phyloP scores from a whole-genome alignment of 345 rosid species.

The Gossypioides kirkii region DNA sequence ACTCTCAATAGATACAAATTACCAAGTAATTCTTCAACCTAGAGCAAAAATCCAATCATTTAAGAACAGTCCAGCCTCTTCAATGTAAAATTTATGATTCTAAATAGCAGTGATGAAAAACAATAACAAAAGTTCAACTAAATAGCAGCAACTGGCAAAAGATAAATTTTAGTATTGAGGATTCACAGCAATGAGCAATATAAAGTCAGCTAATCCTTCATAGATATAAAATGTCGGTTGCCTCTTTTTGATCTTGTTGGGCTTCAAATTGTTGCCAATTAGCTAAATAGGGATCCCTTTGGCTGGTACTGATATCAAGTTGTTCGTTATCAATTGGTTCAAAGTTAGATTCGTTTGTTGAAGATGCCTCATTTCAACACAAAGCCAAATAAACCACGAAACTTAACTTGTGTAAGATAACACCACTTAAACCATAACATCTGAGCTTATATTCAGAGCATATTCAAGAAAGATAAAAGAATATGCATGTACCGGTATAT shows the following conservation, averaged over 20 bases:
- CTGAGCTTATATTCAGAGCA: slow-evolving; percentile 1
- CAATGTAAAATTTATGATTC: background rate
- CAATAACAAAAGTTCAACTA: background rate
- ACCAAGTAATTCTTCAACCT: background rate
- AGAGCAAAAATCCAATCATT: background rate
- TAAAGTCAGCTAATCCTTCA: background rate
- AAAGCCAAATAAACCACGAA: background rate
- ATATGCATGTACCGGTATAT: slow-evolving; percentile 53
- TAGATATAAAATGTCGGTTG: background rate
- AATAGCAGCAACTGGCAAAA: background rate
- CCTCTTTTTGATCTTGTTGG: background rate
- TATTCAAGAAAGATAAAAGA: slow-evolving; percentile 7
- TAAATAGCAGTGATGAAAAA: background rate
- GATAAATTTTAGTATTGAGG: background rate
- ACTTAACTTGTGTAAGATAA: background rate
- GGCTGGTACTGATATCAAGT: background rate
- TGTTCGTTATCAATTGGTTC: background rate
- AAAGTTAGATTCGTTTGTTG: background rate
- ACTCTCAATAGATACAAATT: slow-evolving; percentile 4
- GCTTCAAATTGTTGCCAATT: background rate
- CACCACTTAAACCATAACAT: background rate
- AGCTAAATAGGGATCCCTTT: background rate
- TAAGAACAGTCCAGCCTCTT: background rate
- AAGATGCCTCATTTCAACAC: background rate
- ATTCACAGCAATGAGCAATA: background rate